These are phyloP conservation scores for Megacollybia marginata DNA, from an alignment of 768 basidiomycete genomes.

Conservation along the genomic window DNA sequence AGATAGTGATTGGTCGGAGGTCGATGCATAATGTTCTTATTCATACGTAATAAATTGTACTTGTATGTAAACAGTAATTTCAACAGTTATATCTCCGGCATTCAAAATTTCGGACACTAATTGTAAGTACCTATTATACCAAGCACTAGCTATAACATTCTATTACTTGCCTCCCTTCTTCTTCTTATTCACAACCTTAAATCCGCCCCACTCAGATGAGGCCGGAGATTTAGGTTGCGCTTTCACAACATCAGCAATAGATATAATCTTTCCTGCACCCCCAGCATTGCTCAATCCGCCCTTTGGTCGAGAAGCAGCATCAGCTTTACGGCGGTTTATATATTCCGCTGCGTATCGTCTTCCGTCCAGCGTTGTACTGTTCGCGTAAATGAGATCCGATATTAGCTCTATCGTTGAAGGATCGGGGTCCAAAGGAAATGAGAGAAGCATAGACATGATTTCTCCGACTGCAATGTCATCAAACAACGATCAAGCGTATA, in stretches of 20 bases:
- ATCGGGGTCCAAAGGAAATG: conserved; percentile 89
- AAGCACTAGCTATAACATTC: conserved; percentile 3
- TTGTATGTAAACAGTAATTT: too few relatives aligned
- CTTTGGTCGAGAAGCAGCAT: conserved; percentile 53
- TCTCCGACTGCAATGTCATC: conserved; percentile 67
- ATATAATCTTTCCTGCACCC: conserved; percentile 47
- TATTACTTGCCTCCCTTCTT: conserved; percentile 70
- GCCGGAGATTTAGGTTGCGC: conserved; percentile 68
- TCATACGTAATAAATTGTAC: too few relatives aligned
- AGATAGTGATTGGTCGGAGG: conserved; percentile 35
- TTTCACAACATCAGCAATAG: conserved; percentile 89
- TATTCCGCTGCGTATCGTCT: conserved; percentile 93
- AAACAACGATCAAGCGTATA: conserved; percentile 3
- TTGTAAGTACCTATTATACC: conserved; percentile 3
- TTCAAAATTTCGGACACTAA: conserved; percentile 1
- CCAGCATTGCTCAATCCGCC: conserved; percentile 24
- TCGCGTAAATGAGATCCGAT: conserved; percentile 90
- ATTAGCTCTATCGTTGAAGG: conserved; percentile 83
- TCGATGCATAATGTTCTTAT: conserved; percentile 22
- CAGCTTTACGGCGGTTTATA: conserved; percentile 77
- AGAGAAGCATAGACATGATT: conserved; percentile 90
- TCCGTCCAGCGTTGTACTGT: conserved; percentile 92
- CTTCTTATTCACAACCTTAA: conserved; percentile 94
- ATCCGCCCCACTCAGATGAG: conserved; percentile 76
- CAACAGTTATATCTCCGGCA: too few relatives aligned